phyloP scores from a whole-genome alignment of 2,329 filamentous ascomycete genomes.

The Cordyceps cicadae region DNA sequence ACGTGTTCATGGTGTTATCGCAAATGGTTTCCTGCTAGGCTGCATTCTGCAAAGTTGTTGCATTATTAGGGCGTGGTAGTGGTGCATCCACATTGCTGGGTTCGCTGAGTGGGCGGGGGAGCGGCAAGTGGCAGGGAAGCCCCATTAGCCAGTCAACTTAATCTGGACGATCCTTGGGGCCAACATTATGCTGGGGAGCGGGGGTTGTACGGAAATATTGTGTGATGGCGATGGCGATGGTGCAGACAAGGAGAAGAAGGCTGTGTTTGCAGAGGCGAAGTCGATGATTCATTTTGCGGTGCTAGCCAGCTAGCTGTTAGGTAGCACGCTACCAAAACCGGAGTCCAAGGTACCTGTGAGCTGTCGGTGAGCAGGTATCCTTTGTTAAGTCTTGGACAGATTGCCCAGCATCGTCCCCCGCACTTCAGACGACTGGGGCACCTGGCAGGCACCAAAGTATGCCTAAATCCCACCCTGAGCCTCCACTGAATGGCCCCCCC shows the following conservation, averaged over 20 bases:
- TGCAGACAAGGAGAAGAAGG: not conserved
- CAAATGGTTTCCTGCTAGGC: not conserved
- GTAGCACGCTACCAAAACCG: not conserved
- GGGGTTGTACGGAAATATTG: constrained; percentile 4
- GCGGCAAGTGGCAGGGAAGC: not conserved
- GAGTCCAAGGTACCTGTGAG: not conserved
- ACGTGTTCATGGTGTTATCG: not conserved
- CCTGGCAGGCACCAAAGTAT: no score
- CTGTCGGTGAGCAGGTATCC: not conserved
- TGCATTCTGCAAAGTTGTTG: constrained; percentile 4
- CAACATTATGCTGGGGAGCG: not conserved
- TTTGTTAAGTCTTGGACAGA: not conserved
- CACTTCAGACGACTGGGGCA: not conserved
- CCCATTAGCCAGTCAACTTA: constrained; percentile 17
- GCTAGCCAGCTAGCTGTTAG: not conserved
- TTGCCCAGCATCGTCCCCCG: not conserved
- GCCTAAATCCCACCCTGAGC: not conserved
- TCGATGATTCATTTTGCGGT: not conserved
- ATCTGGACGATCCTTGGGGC: constrained; percentile 20
- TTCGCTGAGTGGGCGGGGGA: constrained; percentile 1
- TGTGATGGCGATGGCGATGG: not conserved
- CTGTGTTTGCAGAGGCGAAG: not conserved
- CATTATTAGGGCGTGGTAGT: constrained; percentile 9
- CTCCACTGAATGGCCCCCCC: constrained; percentile 1
- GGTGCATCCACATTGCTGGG: constrained; percentile 5